These are phyloP conservation scores for Xylaria sp. DNA, from an alignment of 495 filamentous ascomycete species.

Conservation along the genomic window DNA sequence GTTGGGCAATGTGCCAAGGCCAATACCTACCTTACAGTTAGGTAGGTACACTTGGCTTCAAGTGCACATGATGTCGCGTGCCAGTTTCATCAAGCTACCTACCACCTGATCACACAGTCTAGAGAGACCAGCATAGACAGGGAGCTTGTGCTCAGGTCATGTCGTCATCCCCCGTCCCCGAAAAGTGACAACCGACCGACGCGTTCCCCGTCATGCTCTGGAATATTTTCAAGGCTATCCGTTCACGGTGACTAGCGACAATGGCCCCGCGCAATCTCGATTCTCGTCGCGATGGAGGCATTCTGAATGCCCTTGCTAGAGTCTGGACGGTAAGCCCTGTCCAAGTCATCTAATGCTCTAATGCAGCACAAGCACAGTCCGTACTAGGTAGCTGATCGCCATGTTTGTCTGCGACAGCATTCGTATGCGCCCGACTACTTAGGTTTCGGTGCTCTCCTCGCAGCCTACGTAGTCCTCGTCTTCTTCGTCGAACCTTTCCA, in stretches of 20 bases:
- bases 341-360: constrained; percentile 9
- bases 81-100: constrained; percentile 1
- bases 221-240: constrained; percentile 45
- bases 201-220: constrained; percentile 36
- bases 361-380: neutral
- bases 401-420: constrained; percentile 51
- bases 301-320: constrained; percentile 51
- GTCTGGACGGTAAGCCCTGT: constrained; percentile 55
- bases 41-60: neutral
- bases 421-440: constrained; percentile 90
- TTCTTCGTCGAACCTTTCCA: constrained; percentile 85
- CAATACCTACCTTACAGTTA: neutral
- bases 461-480: constrained; percentile 71
- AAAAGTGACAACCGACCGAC: constrained; percentile 3
- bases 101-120: neutral
- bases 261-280: constrained; percentile 45
- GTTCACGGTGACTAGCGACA: constrained; percentile 51
- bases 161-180: constrained; percentile 4
- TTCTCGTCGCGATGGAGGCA: constrained; percentile 32
- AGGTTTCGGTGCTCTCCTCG: constrained; percentile 72
- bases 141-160: constrained; percentile 1
- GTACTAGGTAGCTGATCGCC: constrained; percentile 19
- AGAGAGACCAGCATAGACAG: neutral
- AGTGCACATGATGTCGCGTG: constrained; percentile 19
- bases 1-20: neutral